Evolutionary conservation across 495 filamentous ascomycete genomes (phyloP).

Genomic region (Xylaria venustula): DNA sequence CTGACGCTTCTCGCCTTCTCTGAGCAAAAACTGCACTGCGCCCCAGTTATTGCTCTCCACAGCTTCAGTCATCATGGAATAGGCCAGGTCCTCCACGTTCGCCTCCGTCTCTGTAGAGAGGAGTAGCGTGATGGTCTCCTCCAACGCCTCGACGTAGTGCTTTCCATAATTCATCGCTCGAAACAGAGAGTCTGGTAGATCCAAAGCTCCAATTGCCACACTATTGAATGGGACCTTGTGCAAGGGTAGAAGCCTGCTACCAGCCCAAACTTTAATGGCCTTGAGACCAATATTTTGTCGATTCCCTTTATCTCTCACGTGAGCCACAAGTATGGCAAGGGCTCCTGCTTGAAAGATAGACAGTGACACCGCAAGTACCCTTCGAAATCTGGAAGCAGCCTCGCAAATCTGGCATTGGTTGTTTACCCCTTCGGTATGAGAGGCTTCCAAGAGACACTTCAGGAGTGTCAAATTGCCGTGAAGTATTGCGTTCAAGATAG

Average conservation of each 20-base stretch:
- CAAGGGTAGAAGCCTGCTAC: not conserved
- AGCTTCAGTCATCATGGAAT: not conserved
- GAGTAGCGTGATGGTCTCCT: not conserved
- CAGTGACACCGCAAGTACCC: not conserved
- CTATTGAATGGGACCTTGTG: not conserved
- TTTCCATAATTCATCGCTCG: not conserved
- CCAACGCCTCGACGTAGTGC: not conserved
- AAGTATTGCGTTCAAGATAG: not conserved
- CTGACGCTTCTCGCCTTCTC: not conserved
- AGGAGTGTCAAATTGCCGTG: not conserved
- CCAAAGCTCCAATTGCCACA: not conserved
- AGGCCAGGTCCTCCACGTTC: not conserved
- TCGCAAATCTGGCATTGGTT: not conserved
- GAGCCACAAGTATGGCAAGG: not conserved
- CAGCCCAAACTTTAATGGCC: not conserved
- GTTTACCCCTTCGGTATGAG: not conserved
- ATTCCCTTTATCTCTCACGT: not conserved
- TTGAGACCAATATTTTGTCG: not conserved
- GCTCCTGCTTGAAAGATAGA: not conserved
- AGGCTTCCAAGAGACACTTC: not conserved
- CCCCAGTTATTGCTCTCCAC: not conserved
- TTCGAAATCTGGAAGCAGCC: not conserved
- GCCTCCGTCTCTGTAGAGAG: not conserved
- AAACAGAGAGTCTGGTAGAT: not conserved
- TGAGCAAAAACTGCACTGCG: not conserved